Percentiles rank a stretch among this genome's conserved stretches.
phyloP scores from a whole-genome alignment of 805 yeast genomes.

The Wickerhamiella lipophila region DNA sequence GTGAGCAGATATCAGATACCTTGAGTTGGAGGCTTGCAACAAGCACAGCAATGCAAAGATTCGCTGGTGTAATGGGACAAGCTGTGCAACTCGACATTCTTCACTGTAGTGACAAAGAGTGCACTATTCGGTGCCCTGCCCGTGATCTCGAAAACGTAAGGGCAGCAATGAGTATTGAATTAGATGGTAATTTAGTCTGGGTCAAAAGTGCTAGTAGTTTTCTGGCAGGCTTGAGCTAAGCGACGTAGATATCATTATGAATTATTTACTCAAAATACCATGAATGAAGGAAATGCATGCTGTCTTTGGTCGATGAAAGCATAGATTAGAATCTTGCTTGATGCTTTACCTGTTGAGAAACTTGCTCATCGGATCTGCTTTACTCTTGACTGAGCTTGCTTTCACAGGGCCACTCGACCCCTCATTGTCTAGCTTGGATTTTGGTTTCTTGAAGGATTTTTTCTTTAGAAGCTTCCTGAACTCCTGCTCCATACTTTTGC shows the following conservation, averaged over 20 bases:
- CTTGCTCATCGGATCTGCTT: constrained; percentile 3
- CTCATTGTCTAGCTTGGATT: not conserved
- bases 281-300: too few relatives aligned
- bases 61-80: constrained; percentile 25
- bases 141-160: constrained; percentile 7
- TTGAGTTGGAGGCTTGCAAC: constrained; percentile 26
- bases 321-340: too few relatives aligned
- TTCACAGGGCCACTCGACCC: not conserved
- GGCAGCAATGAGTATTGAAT: constrained; percentile 12
- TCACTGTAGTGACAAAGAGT: constrained; percentile 8
- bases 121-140: constrained; percentile 19
- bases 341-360: not conserved
- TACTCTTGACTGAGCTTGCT: not conserved
- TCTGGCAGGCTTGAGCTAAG: not conserved
- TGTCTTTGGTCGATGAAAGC: too few relatives aligned
- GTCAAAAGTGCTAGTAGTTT: constrained; percentile 3
- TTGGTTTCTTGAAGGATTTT: not conserved
- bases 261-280: too few relatives aligned
- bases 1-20: constrained; percentile 19
- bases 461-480: constrained; percentile 5
- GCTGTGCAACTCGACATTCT: constrained; percentile 26
- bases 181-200: constrained; percentile 10
- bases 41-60: constrained; percentile 17
- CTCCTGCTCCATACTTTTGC: not conserved
- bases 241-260: too few relatives aligned